Evolutionary conservation across 768 basidiomycete species (phyloP).

Genomic region (Coprinopsis strossmayeri): DNA sequence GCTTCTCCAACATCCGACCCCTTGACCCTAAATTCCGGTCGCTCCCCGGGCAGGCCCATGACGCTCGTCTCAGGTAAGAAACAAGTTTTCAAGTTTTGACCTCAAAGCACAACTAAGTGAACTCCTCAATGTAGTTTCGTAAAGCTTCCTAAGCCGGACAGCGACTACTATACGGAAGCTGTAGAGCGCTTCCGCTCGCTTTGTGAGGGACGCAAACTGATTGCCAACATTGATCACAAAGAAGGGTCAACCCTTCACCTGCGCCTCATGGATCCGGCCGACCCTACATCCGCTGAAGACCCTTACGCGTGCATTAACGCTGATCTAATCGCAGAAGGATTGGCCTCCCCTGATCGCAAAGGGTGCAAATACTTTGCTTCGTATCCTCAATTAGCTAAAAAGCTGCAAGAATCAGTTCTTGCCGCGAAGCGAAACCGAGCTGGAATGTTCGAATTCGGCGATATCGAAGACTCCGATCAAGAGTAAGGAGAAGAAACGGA

Average conservation of each 20-base stretch:
- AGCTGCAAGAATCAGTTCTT: constrained; percentile 52
- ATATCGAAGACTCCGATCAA: constrained; percentile 77
- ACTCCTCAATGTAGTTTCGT: constrained; percentile 56
- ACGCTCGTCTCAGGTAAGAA: constrained; percentile 78
- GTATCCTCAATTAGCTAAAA: constrained; percentile 63
- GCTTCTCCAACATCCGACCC: constrained; percentile 81
- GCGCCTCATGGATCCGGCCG: constrained; percentile 84
- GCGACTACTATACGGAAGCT: constrained; percentile 85
- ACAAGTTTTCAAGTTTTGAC: not conserved
- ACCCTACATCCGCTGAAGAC: constrained; percentile 61
- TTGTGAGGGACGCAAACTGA: constrained; percentile 90
- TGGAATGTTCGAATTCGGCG: constrained; percentile 91
- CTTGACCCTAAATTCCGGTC: constrained; percentile 87
- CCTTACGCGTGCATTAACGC: constrained; percentile 81
- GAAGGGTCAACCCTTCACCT: constrained; percentile 79
- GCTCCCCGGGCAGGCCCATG: constrained; percentile 89
- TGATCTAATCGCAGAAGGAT: constrained; percentile 82
- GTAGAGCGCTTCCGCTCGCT: constrained; percentile 79
- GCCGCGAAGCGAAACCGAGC: constrained; percentile 68
- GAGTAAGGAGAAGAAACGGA: no score
- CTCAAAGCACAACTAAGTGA: not conserved
- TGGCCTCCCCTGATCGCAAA: constrained; percentile 75
- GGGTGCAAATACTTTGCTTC: constrained; percentile 63
- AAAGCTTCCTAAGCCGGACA: constrained; percentile 70
- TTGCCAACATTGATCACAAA: constrained; percentile 89